Evolutionary conservation across 192 early-diverging fungal genomes (phyloP).

Genomic region (Backusella tuberculispora): DNA sequence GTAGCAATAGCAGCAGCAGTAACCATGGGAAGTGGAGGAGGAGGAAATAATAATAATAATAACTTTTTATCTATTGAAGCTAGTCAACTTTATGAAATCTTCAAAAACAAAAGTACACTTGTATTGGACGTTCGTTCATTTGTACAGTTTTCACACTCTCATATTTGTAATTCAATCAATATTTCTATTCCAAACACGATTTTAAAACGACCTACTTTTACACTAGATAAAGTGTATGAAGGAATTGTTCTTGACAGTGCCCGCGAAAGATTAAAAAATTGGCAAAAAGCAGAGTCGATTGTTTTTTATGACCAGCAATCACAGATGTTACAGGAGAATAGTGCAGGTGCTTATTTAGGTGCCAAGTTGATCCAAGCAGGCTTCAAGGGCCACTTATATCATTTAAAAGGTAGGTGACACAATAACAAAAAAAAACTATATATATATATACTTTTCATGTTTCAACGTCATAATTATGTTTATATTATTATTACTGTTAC

Average conservation of each 20-base stretch:
- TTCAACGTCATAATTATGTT: constrained; percentile 13
- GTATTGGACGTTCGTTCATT: constrained; percentile 73
- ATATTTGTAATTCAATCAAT: constrained; percentile 64
- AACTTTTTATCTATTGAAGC: neutral
- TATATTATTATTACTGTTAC: neutral
- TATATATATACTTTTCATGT: neutral
- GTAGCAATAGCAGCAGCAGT: neutral
- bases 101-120: constrained; percentile 6
- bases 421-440: neutral
- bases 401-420: constrained; percentile 48
- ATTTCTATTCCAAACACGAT: constrained; percentile 76
- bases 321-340: constrained; percentile 50
- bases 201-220: constrained; percentile 65
- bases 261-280: constrained; percentile 48
- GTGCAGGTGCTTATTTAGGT: constrained; percentile 55
- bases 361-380: constrained; percentile 65
- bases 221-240: constrained; percentile 64
- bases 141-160: constrained; percentile 52
- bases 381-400: constrained; percentile 47
- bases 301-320: constrained; percentile 70
- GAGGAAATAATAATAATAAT: neutral
- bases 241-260: constrained; percentile 59
- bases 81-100: neutral
- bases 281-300: constrained; percentile 63
- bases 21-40: too few relatives aligned